Evolutionary conservation across 805 yeast species (phyloP).

Genomic region (Teunomyces cretensis): DNA sequence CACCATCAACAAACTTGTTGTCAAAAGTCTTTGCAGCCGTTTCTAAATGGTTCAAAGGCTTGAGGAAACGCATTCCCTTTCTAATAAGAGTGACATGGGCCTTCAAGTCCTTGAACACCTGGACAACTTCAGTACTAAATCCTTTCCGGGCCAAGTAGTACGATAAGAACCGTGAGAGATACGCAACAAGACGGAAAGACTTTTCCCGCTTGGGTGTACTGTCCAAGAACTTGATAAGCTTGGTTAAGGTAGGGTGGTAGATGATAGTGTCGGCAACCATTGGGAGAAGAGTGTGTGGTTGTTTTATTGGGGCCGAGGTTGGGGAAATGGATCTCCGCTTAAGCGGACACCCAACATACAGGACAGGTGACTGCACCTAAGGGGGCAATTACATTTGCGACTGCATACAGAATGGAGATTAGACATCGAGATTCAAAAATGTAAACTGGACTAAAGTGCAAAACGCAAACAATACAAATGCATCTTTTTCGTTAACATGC

Average conservation of each 20-base stretch:
- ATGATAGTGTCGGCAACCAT: constrained; percentile 71
- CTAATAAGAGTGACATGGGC: constrained; percentile 66
- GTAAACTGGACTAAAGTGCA: background rate
- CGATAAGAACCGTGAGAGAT: constrained; percentile 71
- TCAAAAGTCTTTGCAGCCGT: constrained; percentile 67
- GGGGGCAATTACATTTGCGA: background rate
- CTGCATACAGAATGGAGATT: too few species aligned
- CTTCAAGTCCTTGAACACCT: constrained; percentile 56
- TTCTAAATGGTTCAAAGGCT: constrained; percentile 72
- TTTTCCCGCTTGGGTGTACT: constrained; percentile 77
- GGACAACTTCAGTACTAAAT: constrained; percentile 45
- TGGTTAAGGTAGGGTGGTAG: constrained; percentile 71
- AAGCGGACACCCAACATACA: background rate
- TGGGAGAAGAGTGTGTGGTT: constrained; percentile 2
- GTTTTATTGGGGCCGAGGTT: constrained; percentile 4
- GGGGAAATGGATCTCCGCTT: constrained; percentile 1
- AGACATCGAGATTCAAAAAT: too few species aligned
- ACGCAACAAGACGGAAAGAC: constrained; percentile 73
- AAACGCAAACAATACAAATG: too few species aligned
- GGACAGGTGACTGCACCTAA: background rate
- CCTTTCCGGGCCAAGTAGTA: constrained; percentile 61
- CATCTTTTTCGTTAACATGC: too few species aligned
- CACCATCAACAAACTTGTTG: constrained; percentile 66
- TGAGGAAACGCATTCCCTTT: constrained; percentile 80
- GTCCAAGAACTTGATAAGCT: constrained; percentile 63